Percentiles rank a stretch among this genome's conserved stretches.
Evolutionary conservation across 768 basidiomycete genomes (phyloP).

Genomic region (Candolleomyces aberdarensis): DNA sequence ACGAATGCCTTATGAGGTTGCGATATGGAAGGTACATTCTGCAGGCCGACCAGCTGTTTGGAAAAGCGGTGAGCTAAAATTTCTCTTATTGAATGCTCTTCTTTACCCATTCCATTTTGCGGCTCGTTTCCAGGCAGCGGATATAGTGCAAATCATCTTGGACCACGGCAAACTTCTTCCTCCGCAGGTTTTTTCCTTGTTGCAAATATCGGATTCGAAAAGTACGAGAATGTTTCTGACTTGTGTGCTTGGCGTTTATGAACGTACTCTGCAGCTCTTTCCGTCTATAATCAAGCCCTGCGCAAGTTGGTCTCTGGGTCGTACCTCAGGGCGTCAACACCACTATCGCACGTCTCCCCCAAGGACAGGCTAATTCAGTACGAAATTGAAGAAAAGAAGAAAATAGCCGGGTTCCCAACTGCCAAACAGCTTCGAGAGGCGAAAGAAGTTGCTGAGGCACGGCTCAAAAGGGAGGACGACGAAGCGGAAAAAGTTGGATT

Average conservation of each 20-base stretch:
- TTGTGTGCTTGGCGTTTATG: neutral
- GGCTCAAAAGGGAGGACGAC: constrained; percentile 67
- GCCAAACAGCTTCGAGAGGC: constrained; percentile 75
- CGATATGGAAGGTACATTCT: constrained; percentile 82
- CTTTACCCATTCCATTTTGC: neutral
- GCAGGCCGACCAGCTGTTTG: constrained; percentile 69
- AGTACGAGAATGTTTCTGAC: constrained; percentile 33
- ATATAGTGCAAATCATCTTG: constrained; percentile 72
- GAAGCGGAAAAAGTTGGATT: constrained; percentile 71
- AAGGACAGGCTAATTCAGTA: constrained; percentile 79
- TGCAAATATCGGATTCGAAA: constrained; percentile 55
- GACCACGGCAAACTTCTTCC: constrained; percentile 85
- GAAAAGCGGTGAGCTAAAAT: constrained; percentile 55
- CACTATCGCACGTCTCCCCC: constrained; percentile 75
- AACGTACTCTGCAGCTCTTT: constrained; percentile 15
- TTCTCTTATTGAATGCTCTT: neutral
- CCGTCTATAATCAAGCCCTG: constrained; percentile 58
- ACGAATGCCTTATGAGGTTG: constrained; percentile 79
- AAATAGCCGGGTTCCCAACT: constrained; percentile 73
- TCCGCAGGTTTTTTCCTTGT: constrained; percentile 58
- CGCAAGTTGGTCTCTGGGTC: constrained; percentile 65
- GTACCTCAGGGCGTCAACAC: constrained; percentile 81
- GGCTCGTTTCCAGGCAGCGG: constrained; percentile 51
- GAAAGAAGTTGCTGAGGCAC: constrained; percentile 60
- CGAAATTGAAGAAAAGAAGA: constrained; percentile 73